Evolutionary conservation across 495 filamentous ascomycete species (phyloP).

Genomic region (Penicillium bialowiezense): DNA sequence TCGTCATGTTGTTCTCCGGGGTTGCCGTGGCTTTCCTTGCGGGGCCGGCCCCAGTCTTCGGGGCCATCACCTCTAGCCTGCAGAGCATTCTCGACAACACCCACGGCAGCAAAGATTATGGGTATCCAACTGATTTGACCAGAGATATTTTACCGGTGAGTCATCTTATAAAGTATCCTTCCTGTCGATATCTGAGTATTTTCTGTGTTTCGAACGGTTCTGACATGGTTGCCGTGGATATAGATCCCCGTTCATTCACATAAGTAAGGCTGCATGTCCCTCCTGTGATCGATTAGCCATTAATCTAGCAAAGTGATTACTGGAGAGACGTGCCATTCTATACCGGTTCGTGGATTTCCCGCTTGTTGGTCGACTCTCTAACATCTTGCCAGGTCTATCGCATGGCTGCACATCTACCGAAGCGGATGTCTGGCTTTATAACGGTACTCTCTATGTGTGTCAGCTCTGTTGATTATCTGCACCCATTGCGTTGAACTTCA

Average conservation of each 20-base stretch:
- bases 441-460: slow-evolving; percentile 57
- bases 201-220: background rate
- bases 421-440: slow-evolving; percentile 84
- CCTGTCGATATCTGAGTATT: background rate
- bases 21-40: slow-evolving; percentile 25
- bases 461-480: background rate
- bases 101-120: slow-evolving; percentile 37
- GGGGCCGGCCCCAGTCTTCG: slow-evolving; percentile 24
- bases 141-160: slow-evolving; percentile 43
- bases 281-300: background rate
- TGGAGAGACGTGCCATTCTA: slow-evolving; percentile 51
- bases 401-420: slow-evolving; percentile 72
- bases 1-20: slow-evolving; percentile 18
- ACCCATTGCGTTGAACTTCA: background rate
- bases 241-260: slow-evolving; percentile 47
- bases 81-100: slow-evolving; percentile 46
- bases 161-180: no score
- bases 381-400: slow-evolving; percentile 32
- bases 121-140: slow-evolving; percentile 47
- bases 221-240: no score
- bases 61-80: slow-evolving; percentile 27
- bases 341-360: slow-evolving; percentile 28
- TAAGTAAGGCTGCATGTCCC: slow-evolving; percentile 27
- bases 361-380: no score
- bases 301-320: slow-evolving; percentile 35